These are phyloP conservation scores for Rhizopogon sp. DNA, from an alignment of 768 basidiomycete genomes.

Conservation along the genomic window DNA sequence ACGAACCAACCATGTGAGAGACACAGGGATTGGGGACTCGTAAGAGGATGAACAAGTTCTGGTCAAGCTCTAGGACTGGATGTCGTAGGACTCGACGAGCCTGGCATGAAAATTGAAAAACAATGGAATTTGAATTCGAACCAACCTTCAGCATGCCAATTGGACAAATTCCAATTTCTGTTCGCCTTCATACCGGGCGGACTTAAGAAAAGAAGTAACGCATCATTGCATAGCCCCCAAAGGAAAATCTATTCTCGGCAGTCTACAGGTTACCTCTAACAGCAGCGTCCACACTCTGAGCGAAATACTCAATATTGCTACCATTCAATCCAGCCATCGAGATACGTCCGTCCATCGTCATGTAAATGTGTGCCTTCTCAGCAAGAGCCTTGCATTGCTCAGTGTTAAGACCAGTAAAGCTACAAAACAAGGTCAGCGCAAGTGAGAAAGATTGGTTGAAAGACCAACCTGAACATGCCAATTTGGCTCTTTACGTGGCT, in stretches of 20 bases:
- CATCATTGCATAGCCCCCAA: conserved; percentile 5
- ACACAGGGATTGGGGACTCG: background rate
- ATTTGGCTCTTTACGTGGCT: conserved; percentile 92
- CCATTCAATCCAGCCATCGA: conserved; percentile 91
- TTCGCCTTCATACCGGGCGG: conserved; percentile 10
- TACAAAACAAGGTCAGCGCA: conserved; percentile 18
- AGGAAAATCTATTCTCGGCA: conserved; percentile 16
- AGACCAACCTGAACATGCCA: conserved; percentile 88
- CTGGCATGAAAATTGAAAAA: conserved; percentile 16
- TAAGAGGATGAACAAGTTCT: conserved; percentile 3
- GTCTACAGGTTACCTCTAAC: conserved; percentile 71
- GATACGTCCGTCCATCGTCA: conserved; percentile 92
- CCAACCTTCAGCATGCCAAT: conserved; percentile 1
- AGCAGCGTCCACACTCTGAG: conserved; percentile 77
- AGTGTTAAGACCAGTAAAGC: conserved; percentile 82
- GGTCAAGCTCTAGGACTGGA: conserved; percentile 20
- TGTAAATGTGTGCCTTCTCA: conserved; percentile 86
- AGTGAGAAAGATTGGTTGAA: background rate
- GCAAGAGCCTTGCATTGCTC: conserved; percentile 79
- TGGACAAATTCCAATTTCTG: background rate
- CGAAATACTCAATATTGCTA: conserved; percentile 85
- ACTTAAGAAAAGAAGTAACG: conserved; percentile 3
- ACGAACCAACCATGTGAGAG: background rate
- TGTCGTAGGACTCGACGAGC: background rate
- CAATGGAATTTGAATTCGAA: background rate